A percentile compares a stretch with the other conserved stretches of the same genome.
These are phyloP conservation scores for Cardamine chenopodiifolia DNA, from an alignment of 345 rosid species.

Conservation along the genomic window DNA sequence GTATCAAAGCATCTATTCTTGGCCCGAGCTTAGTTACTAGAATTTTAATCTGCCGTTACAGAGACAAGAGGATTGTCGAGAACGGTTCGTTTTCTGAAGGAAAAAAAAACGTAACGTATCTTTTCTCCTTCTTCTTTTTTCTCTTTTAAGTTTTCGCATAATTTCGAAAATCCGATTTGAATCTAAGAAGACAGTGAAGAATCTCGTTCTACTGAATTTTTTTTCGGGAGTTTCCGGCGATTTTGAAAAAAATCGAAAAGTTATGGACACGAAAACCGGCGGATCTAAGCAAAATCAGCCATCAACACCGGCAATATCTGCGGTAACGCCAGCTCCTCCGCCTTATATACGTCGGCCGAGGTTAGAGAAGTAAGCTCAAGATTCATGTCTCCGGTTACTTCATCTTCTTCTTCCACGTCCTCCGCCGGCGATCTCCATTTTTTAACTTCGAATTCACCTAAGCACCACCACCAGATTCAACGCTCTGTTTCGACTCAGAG, in stretches of 20 bases:
- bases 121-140: background rate
- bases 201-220: background rate
- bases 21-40: background rate
- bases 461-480: conserved; percentile 27
- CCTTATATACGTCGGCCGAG: conserved; percentile 63
- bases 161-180: background rate
- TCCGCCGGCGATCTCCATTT: conserved; percentile 44
- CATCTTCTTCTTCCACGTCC: conserved; percentile 39
- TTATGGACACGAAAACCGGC: conserved; percentile 14
- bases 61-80: background rate
- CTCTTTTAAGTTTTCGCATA: background rate
- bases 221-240: conserved; percentile 7
- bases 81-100: background rate
- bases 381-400: conserved; percentile 67
- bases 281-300: conserved; percentile 8
- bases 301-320: conserved; percentile 10
- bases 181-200: background rate
- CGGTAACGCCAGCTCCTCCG: conserved; percentile 36
- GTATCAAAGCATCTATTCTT: background rate
- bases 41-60: conserved; percentile 4
- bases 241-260: background rate
- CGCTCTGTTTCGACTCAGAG: conserved; percentile 54
- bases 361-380: conserved; percentile 79
- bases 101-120: conserved; percentile 12
- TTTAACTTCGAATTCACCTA: conserved; percentile 44